These are phyloP conservation scores for Ormosia semicastrata DNA, from an alignment of 306 rosid species.

Conservation along the genomic window DNA sequence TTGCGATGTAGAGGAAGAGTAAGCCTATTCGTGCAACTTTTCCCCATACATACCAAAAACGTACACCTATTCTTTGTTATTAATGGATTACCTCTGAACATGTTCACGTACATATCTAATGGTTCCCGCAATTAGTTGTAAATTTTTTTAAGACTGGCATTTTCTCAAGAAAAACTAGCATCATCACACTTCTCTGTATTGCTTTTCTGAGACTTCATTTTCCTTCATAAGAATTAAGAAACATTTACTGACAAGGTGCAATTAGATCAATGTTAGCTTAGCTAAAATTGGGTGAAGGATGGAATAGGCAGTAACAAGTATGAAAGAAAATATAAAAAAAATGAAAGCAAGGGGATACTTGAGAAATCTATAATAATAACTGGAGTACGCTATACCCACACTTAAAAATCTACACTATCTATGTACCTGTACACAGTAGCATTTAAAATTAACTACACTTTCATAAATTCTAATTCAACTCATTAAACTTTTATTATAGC, in stretches of 20 bases:
- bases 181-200: background rate
- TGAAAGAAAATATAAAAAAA: background rate
- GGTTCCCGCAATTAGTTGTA: background rate
- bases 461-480: background rate
- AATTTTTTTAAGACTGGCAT: background rate
- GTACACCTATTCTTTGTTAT: background rate
- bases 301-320: background rate
- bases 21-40: background rate
- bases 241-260: background rate
- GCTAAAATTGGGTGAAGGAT: background rate
- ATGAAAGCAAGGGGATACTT: background rate
- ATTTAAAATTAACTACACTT: background rate
- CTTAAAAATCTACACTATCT: background rate
- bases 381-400: background rate
- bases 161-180: background rate
- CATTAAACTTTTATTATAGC: background rate
- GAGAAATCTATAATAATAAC: background rate
- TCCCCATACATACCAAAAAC: background rate
- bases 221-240: background rate
- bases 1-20: background rate
- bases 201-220: constrained; percentile 11
- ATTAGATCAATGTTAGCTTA: constrained; percentile 4
- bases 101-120: background rate
- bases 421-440: background rate
- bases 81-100: background rate